A percentile compares a stretch with the other conserved stretches of the same genome.
Evolutionary conservation across 2,329 filamentous ascomycete species (phyloP).

Genomic region (Epichloe glyceriae): DNA sequence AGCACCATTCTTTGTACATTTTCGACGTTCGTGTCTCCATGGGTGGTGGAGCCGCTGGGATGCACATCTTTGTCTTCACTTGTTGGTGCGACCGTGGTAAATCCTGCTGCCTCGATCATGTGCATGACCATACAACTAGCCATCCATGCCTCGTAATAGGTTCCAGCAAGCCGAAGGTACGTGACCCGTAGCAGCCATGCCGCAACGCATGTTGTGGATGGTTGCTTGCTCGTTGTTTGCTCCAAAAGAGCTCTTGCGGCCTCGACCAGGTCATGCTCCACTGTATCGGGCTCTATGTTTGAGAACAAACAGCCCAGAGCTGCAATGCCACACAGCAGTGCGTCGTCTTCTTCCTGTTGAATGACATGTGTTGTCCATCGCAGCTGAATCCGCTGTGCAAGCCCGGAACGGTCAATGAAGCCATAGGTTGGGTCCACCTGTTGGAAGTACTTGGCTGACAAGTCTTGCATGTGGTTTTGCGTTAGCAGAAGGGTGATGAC

Average conservation of each 20-base stretch:
- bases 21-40: slow-evolving; percentile 19
- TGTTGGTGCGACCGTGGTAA: slow-evolving; percentile 26
- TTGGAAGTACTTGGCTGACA: slow-evolving; percentile 36
- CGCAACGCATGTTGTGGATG: slow-evolving; percentile 22
- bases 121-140: slow-evolving; percentile 46
- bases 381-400: slow-evolving; percentile 17
- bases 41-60: not conserved
- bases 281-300: slow-evolving; percentile 22
- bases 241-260: not conserved
- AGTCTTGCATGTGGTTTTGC: slow-evolving; percentile 22
- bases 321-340: slow-evolving; percentile 39
- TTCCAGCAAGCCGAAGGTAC: slow-evolving; percentile 39
- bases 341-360: slow-evolving; percentile 28
- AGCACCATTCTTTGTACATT: slow-evolving; percentile 30
- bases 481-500: not conserved
- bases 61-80: slow-evolving; percentile 14
- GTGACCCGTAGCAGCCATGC: slow-evolving; percentile 40
- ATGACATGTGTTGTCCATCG: slow-evolving; percentile 21
- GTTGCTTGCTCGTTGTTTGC: not conserved
- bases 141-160: slow-evolving; percentile 43
- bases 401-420: slow-evolving; percentile 26
- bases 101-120: slow-evolving; percentile 38
- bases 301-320: slow-evolving; percentile 41
- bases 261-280: slow-evolving; percentile 33
- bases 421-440: slow-evolving; percentile 40